Base-by-base conservation (phyloP, 2,329 filamentous ascomycete genomes). In the Pseudogymnoascus sp. region DNA sequence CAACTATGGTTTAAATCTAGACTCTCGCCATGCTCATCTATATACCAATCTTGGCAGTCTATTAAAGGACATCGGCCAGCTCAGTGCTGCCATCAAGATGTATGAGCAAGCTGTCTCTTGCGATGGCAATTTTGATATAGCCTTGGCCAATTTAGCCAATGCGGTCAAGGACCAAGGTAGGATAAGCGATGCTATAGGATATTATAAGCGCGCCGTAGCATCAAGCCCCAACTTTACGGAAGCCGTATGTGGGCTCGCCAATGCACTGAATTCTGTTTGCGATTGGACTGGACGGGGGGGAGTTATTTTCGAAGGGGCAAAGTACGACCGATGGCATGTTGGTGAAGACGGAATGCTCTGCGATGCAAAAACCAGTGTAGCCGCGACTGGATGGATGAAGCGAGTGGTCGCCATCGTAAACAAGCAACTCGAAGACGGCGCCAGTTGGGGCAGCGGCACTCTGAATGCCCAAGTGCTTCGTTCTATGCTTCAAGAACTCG, bases 141-240 rank as follows among this genome's bases (percentile, higher is more conserved):
- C 94, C 34, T 77, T 99, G 61, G 96, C 94, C 3, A 99, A 99
- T 69, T 80, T 99, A 20, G 94, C 94, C 61, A 99, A 99, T 72
- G 94, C 94, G 7, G 92, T 99, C 66, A 99, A 99, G 73, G 94
- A 99, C 72, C 91, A 95, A 67, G 94, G 94, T 2, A 85, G 90
- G 43, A 90, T 97, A 66, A 89, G 86, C 61, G 94, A 99, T 71
- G 94, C 94, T 1, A 97, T 99, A 63, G 77, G 78, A 25, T 97
- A 95, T 72, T 99, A 99, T 76, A 90, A 85, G 69, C 85, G 92
- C 65, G 94, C 94, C 38, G 93, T 99, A 8, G 81, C 82, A 34
- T 86, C 92, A n/a, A 99, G 94, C 67, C 93, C 94, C 0, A 89
- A 96, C 34, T 99, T 99, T 75, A 91, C 94, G 1, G 94, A 99